Percentiles rank a stretch among this genome's conserved stretches.
Evolutionary conservation across 2,329 filamentous ascomycete genomes (phyloP).

Genomic region (Madurella fahalii): DNA sequence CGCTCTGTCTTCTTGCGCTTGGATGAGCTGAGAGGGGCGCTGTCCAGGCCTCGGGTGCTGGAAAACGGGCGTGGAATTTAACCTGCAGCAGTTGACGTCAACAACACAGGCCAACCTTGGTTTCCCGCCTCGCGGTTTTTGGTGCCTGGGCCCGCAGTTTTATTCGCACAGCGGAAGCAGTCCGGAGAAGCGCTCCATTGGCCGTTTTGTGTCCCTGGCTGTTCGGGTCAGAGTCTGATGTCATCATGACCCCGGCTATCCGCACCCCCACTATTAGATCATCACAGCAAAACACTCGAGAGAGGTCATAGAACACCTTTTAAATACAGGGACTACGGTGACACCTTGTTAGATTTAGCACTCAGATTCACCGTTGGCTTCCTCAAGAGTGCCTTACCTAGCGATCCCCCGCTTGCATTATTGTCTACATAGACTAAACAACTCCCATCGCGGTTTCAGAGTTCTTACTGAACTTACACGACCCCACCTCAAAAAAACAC

Average conservation of each 20-base stretch:
- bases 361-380: no score
- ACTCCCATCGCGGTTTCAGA: no score
- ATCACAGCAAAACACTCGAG: background rate
- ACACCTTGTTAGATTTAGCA: background rate
- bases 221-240: background rate
- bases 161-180: background rate
- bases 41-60: no score
- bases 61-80: no score
- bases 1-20: no score
- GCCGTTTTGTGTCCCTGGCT: background rate
- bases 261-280: background rate
- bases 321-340: constrained; percentile 1
- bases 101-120: no score
- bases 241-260: background rate
- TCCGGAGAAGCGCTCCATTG: background rate
- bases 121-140: no score
- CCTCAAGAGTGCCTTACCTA: background rate
- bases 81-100: no score
- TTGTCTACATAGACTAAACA: background rate
- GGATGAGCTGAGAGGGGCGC: no score
- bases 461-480: no score
- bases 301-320: background rate
- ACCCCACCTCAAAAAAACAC: no score
- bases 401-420: background rate
- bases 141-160: background rate